Conservation (phyloP, 805 yeast species). For the Candida orba region DNA sequence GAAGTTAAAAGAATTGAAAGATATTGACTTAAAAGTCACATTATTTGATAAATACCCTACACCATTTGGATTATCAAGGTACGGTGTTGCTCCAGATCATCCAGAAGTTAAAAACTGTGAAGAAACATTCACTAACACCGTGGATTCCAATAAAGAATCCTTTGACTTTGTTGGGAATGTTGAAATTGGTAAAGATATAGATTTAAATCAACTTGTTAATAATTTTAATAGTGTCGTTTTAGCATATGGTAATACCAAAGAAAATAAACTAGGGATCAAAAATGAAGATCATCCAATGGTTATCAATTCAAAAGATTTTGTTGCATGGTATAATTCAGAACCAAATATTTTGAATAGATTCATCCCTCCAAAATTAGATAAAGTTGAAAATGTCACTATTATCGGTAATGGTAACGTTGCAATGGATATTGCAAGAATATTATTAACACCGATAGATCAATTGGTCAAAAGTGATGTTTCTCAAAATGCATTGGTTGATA, state of each 20-base stretch:
- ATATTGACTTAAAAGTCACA: conserved; percentile 39
- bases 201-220: conserved; percentile 39
- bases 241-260: conserved; percentile 77
- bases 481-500: conserved; percentile 44
- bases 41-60: conserved; percentile 80
- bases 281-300: conserved; percentile 59
- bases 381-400: conserved; percentile 60
- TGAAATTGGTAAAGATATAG: conserved; percentile 55
- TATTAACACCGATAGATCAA: conserved; percentile 48
- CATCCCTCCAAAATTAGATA: conserved; percentile 47
- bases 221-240: conserved; percentile 69
- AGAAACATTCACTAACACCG: conserved; percentile 49
- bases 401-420: conserved; percentile 99
- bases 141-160: conserved; percentile 17
- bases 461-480: conserved; percentile 74
- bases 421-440: conserved; percentile 76
- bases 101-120: conserved; percentile 88
- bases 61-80: conserved; percentile 87
- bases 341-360: conserved; percentile 43
- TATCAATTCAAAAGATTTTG: conserved; percentile 75
- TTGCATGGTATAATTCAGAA: conserved; percentile 94
- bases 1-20: neutral
- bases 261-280: conserved; percentile 42
- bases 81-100: conserved; percentile 99
- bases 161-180: conserved; percentile 69